These are phyloP conservation scores for Neophaeococcomyces mojaviensis DNA, from an alignment of 2,329 filamentous ascomycete species.

Conservation along the genomic window DNA sequence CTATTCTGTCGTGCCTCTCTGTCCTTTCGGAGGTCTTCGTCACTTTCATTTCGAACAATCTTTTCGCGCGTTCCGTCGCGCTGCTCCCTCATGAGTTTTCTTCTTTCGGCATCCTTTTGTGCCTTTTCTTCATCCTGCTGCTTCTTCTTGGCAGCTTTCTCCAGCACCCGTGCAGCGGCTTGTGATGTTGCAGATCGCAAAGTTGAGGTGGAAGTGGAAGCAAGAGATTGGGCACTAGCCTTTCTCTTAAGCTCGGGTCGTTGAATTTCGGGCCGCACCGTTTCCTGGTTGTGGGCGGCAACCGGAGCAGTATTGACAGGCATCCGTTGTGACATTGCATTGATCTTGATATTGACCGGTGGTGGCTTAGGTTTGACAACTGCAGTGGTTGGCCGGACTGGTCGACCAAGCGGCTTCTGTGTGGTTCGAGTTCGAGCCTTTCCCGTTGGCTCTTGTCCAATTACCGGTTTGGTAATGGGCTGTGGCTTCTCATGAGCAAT, in stretches of 20 bases:
- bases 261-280: constrained; percentile 44
- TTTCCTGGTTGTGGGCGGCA: constrained; percentile 54
- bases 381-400: constrained; percentile 19
- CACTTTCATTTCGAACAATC: constrained; percentile 53
- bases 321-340: constrained; percentile 40
- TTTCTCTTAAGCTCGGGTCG: constrained; percentile 50
- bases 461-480: neutral
- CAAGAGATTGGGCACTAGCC: constrained; percentile 58
- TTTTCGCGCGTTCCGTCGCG: constrained; percentile 57
- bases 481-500: neutral
- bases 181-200: neutral
- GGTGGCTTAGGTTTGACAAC: constrained; percentile 31
- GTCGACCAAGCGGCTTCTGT: constrained; percentile 31
- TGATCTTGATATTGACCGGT: constrained; percentile 42
- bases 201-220: constrained; percentile 31
- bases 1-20: constrained; percentile 46
- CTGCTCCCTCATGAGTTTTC: constrained; percentile 73
- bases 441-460: neutral
- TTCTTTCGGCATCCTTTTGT: constrained; percentile 71
- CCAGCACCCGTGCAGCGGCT: neutral
- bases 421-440: constrained; percentile 18
- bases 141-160: constrained; percentile 63
- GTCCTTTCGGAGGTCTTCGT: constrained; percentile 52
- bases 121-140: constrained; percentile 73
- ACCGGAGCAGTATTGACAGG: constrained; percentile 45